These are phyloP conservation scores for Heterobasidion occidentale DNA, from an alignment of 1,284 basidiomycete species.

Conservation along the genomic window DNA sequence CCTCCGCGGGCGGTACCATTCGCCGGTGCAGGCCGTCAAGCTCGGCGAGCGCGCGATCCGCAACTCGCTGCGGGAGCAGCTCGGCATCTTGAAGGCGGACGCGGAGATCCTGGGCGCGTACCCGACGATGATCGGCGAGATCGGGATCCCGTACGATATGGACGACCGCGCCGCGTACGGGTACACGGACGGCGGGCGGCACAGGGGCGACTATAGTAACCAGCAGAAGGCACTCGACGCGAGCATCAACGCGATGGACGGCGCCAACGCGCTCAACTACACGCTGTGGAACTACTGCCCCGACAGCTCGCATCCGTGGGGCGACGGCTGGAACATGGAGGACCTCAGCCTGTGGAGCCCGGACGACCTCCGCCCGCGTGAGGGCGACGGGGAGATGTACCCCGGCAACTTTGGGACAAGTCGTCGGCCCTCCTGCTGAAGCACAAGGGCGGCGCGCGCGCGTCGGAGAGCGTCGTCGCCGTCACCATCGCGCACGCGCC, in stretches of 20 bases:
- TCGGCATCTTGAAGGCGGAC: conserved; percentile 75
- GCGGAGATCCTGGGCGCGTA: conserved; percentile 64
- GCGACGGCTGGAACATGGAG: conserved; percentile 96
- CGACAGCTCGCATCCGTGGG: conserved; percentile 78
- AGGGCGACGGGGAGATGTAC: conserved; percentile 17
- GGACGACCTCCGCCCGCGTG: conserved; percentile 54
- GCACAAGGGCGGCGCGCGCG: conserved; percentile 6
- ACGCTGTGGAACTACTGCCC: conserved; percentile 92
- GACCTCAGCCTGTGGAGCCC: conserved; percentile 86
- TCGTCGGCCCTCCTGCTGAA: conserved; percentile 23
- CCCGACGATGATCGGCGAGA: conserved; percentile 93
- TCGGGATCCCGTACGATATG: conserved; percentile 92
- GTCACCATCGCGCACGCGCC: conserved; percentile 9
- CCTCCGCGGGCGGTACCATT: conserved; percentile 81
- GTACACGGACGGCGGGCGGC: conserved; percentile 68
- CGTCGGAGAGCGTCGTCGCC: conserved; percentile 5
- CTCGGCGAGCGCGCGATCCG: conserved; percentile 83
- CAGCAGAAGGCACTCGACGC: conserved; percentile 91
- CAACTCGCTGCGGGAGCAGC: conserved; percentile 76
- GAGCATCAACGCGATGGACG: conserved; percentile 85
- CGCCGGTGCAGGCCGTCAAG: conserved; percentile 57
- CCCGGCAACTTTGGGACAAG: conserved; percentile 15
- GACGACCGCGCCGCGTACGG: conserved; percentile 80
- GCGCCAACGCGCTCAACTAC: conserved; percentile 74
- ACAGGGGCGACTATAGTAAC: conserved; percentile 70